A percentile compares a stretch with the other conserved stretches of the same genome.
Evolutionary conservation across 805 yeast genomes (phyloP).

Genomic region (Deakozyma indianensis): DNA sequence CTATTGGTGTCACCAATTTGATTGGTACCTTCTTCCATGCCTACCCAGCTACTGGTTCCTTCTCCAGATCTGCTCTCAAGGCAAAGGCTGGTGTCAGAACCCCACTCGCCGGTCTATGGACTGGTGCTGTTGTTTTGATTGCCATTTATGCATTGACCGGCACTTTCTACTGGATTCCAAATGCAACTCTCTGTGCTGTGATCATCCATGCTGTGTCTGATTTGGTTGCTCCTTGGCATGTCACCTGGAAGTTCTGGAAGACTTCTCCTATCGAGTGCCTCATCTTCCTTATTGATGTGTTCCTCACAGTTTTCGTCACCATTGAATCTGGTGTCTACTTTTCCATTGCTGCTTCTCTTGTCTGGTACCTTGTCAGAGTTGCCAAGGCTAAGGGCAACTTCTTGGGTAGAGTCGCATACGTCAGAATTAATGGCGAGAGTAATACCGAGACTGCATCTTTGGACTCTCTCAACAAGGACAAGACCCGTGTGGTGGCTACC

Average conservation of each 20-base stretch:
- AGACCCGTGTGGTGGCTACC: background rate
- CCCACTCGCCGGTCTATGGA: conserved; percentile 81
- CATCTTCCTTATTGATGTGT: conserved; percentile 57
- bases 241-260: conserved; percentile 47
- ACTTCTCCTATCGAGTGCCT: conserved; percentile 61
- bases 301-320: conserved; percentile 61
- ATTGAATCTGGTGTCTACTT: conserved; percentile 87
- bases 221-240: conserved; percentile 42
- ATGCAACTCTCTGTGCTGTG: conserved; percentile 73
- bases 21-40: conserved; percentile 88
- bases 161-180: conserved; percentile 81
- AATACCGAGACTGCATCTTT: background rate
- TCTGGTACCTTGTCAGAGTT: conserved; percentile 53
- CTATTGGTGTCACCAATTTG: conserved; percentile 83
- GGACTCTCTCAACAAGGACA: conserved; percentile 5
- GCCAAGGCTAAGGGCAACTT: conserved; percentile 74
- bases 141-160: conserved; percentile 75
- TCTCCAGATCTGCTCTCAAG: conserved; percentile 86
- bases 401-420: conserved; percentile 61
- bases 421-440: conserved; percentile 36
- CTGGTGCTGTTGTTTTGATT: conserved; percentile 77
- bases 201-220: conserved; percentile 91
- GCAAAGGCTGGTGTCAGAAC: conserved; percentile 93
- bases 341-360: conserved; percentile 74
- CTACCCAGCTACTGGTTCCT: conserved; percentile 92